Conservation (phyloP, 2,329 filamentous ascomycete genomes). For the Ilyonectria destructans region DNA sequence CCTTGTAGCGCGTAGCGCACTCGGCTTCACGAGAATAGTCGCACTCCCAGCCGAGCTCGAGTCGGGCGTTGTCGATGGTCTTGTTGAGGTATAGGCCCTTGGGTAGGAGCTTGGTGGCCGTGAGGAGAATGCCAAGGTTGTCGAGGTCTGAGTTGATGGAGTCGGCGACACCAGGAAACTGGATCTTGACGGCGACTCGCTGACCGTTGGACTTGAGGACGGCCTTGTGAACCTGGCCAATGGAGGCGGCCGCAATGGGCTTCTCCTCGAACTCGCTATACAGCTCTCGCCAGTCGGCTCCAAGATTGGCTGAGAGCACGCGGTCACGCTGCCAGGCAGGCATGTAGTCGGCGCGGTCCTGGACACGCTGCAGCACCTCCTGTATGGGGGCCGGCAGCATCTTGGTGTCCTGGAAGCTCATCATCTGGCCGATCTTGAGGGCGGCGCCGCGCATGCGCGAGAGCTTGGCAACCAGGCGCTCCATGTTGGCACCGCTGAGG, state of each 20-base stretch:
- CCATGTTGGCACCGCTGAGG: constrained; percentile 92
- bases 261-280: constrained; percentile 91
- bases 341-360: constrained; percentile 99
- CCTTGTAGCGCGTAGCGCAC: constrained; percentile 82
- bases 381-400: constrained; percentile 92
- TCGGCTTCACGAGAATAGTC: constrained; percentile 93
- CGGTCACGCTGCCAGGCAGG: constrained; percentile 92
- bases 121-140: constrained; percentile 92
- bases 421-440: constrained; percentile 97
- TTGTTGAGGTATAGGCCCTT: constrained; percentile 96
- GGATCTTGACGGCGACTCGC: constrained; percentile 93
- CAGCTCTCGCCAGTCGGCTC: constrained; percentile 86
- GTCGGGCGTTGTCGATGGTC: constrained; percentile 95
- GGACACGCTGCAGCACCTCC: constrained; percentile 91
- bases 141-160: constrained; percentile 98
- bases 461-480: constrained; percentile 91
- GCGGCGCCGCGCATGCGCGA: constrained; percentile 97
- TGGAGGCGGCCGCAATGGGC: constrained; percentile 95
- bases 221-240: constrained; percentile 95
- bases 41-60: constrained; percentile 96
- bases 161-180: constrained; percentile 95
- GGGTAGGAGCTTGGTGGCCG: constrained; percentile 90
- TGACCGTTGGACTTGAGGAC: constrained; percentile 82
- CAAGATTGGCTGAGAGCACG: constrained; percentile 85
- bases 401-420: constrained; percentile 98